These are phyloP conservation scores for Capsicum chinense DNA, from an alignment of 257 asterid species.

Conservation along the genomic window DNA sequence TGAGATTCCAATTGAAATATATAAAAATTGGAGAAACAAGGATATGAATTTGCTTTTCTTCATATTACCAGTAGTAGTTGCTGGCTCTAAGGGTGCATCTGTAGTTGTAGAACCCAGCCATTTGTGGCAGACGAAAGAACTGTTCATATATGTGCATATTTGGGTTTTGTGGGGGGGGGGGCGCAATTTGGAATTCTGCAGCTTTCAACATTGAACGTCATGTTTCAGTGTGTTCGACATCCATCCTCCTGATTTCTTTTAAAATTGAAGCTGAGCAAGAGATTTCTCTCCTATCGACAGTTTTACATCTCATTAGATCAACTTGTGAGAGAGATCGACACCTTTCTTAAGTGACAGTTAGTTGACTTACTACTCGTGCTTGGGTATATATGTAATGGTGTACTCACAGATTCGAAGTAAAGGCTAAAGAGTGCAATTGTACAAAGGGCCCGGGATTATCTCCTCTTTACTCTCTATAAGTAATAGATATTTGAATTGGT, in stretches of 20 bases:
- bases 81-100: neutral
- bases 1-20: neutral
- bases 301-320: neutral
- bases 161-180: neutral
- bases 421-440: neutral
- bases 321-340: neutral
- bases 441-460: neutral
- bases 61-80: neutral
- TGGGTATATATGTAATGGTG: neutral
- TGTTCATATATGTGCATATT: neutral
- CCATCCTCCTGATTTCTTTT: neutral
- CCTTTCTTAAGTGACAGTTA: neutral
- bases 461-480: neutral
- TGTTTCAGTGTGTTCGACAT: neutral
- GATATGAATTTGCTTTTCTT: neutral
- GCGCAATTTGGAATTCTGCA: neutral
- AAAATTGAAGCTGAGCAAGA: conserved; percentile 15
- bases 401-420: neutral
- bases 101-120: neutral
- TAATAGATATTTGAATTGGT: neutral
- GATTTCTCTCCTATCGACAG: neutral
- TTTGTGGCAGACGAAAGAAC: neutral
- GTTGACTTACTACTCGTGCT: neutral
- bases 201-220: conserved; percentile 20
- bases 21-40: neutral